Conservation (phyloP, 2,329 filamentous ascomycete genomes). For the Aspergillus hiratsukae region DNA sequence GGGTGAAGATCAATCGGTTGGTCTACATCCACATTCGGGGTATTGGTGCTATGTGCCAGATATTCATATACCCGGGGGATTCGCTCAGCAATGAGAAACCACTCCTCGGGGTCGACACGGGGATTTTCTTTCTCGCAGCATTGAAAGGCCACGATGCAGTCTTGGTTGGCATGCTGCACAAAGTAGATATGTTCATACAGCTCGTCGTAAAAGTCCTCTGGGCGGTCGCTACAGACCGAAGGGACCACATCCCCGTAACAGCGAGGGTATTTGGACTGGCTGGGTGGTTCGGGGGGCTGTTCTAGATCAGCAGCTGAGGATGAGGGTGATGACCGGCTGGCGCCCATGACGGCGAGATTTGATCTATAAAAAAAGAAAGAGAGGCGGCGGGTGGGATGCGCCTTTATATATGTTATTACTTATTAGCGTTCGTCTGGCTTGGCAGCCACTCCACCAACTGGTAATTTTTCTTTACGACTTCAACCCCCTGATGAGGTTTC, state of each 20-base stretch:
- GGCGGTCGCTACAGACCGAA: not conserved
- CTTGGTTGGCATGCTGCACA: conserved; percentile 1
- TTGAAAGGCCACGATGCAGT: conserved; percentile 6
- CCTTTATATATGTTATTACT: not conserved
- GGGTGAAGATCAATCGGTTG: conserved; percentile 3
- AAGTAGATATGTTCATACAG: conserved; percentile 4
- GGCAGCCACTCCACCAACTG: not conserved
- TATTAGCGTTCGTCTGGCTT: not conserved
- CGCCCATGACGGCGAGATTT: not conserved
- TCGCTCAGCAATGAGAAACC: conserved; percentile 3
- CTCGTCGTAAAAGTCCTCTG: conserved; percentile 4
- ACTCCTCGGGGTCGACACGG: conserved; percentile 3
- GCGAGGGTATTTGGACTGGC: conserved; percentile 1
- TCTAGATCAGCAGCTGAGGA: not conserved
- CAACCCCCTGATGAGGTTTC: not conserved
- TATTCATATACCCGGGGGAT: conserved; percentile 6
- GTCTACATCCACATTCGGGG: not conserved
- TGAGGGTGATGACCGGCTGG: not conserved
- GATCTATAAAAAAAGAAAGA: not conserved
- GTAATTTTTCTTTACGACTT: not conserved
- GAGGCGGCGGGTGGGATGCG: not conserved
- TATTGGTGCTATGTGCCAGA: conserved; percentile 1
- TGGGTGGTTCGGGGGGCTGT: conserved; percentile 1
- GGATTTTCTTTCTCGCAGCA: not conserved
- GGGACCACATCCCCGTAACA: conserved; percentile 4